These are phyloP conservation scores for Flueggea neowawraea DNA, from an alignment of 441 rosid species.

Conservation along the genomic window DNA sequence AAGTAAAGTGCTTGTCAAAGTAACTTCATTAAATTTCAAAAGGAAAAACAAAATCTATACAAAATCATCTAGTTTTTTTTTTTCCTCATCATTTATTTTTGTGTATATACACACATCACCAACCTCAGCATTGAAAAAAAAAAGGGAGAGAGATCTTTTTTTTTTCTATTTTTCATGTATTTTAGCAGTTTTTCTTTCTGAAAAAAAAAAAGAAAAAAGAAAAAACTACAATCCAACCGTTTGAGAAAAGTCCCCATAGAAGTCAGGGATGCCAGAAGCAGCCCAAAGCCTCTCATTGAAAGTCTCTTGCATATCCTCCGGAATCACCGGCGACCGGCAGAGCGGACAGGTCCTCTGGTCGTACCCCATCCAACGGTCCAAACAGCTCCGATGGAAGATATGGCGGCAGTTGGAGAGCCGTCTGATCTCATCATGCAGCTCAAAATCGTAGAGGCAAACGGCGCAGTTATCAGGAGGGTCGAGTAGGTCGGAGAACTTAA, in stretches of 20 bases:
- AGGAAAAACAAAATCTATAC: constrained; percentile 8
- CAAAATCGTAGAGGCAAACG: constrained; percentile 83
- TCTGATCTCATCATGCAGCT: constrained; percentile 68
- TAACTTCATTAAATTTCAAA: not conserved
- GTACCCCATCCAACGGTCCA: constrained; percentile 94
- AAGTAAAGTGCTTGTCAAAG: not conserved
- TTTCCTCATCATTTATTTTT: constrained; percentile 5
- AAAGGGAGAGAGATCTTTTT: constrained; percentile 1
- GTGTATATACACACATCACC: constrained; percentile 20
- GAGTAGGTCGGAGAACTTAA: constrained; percentile 57
- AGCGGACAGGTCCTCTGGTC: constrained; percentile 90
- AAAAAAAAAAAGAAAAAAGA: not conserved
- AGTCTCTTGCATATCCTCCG: constrained; percentile 69
- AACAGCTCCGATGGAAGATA: constrained; percentile 70
- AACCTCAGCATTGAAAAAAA: not conserved
- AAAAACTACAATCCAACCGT: constrained; percentile 29
- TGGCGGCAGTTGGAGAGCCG: constrained; percentile 74
- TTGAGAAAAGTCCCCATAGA: constrained; percentile 46
- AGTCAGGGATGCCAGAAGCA: constrained; percentile 67
- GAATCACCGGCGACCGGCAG: constrained; percentile 71
- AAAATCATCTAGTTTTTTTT: constrained; percentile 6
- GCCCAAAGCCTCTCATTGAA: constrained; percentile 78
- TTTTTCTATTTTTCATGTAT: constrained; percentile 4
- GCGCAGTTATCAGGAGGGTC: constrained; percentile 82
- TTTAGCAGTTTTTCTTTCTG: not conserved